phyloP scores from a whole-genome alignment of 345 rosid species.

The Raphanus sativus region DNA sequence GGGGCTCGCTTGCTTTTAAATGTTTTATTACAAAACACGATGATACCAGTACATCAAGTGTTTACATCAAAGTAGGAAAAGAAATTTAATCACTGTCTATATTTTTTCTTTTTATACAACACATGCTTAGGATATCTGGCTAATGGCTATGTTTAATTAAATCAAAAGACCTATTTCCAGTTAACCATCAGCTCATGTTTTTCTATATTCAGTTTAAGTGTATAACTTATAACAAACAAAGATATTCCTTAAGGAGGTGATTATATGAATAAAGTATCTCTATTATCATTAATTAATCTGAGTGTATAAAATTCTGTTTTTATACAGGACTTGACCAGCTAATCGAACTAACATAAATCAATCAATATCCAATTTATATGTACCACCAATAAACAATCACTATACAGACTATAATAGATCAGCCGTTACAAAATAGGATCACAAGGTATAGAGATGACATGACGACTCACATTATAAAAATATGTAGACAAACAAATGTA shows the following conservation, averaged over 20 bases:
- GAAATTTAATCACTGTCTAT: not conserved
- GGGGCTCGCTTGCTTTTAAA: constrained; percentile 19
- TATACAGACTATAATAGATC: no score
- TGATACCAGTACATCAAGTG: constrained; percentile 2
- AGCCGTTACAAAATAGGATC: not conserved
- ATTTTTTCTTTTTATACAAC: not conserved
- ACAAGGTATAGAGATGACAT: not conserved
- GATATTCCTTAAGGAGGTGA: not conserved
- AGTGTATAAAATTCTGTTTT: no score
- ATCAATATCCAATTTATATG: no score
- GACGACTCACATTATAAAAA: not conserved
- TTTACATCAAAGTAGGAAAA: not conserved
- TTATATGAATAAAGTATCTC: not conserved
- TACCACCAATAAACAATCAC: no score
- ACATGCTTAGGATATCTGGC: constrained; percentile 5
- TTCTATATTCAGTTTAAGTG: not conserved
- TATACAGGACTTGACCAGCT: no score
- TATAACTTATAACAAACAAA: not conserved
- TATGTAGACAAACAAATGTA: not conserved
- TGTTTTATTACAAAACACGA: constrained; percentile 14
- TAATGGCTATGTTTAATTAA: constrained; percentile 1
- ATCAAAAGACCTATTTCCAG: not conserved
- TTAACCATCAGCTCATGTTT: not conserved
- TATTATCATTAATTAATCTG: no score
- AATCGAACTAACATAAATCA: no score